Evolutionary conservation across 129 eudicot genomes (phyloP).

Genomic region (Gnaphalium uliginosum): DNA sequence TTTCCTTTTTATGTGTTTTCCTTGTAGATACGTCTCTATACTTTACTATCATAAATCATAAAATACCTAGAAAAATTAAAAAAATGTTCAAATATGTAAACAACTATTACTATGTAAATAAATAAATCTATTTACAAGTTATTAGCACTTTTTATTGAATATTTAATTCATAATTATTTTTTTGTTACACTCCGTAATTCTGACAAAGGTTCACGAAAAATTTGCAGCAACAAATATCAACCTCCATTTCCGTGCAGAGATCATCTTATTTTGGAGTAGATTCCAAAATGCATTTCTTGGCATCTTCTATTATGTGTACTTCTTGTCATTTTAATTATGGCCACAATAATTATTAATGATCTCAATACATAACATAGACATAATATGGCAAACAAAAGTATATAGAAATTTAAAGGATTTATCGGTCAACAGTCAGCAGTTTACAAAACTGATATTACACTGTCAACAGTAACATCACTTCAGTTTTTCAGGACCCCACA

Average conservation of each 20-base stretch:
- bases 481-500: too few species aligned
- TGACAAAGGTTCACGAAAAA: conserved; percentile 22
- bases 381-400: too few species aligned
- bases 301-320: not conserved
- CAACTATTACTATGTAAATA: not conserved
- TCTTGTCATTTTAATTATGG: not conserved
- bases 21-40: too few species aligned
- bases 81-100: too few species aligned
- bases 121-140: not conserved
- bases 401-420: too few species aligned
- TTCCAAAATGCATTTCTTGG: conserved; percentile 22
- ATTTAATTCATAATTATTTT: not conserved
- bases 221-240: conserved; percentile 29
- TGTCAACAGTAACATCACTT: too few species aligned
- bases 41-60: too few species aligned
- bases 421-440: too few species aligned
- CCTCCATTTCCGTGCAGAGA: conserved; percentile 26
- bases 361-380: too few species aligned
- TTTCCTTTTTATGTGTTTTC: too few species aligned
- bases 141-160: not conserved
- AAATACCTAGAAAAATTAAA: too few species aligned
- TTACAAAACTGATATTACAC: too few species aligned
- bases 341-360: not conserved
- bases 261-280: not conserved
- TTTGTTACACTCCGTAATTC: not conserved